Conservation (phyloP, 140 eudicot species). For the Bidens hawaiensis region DNA sequence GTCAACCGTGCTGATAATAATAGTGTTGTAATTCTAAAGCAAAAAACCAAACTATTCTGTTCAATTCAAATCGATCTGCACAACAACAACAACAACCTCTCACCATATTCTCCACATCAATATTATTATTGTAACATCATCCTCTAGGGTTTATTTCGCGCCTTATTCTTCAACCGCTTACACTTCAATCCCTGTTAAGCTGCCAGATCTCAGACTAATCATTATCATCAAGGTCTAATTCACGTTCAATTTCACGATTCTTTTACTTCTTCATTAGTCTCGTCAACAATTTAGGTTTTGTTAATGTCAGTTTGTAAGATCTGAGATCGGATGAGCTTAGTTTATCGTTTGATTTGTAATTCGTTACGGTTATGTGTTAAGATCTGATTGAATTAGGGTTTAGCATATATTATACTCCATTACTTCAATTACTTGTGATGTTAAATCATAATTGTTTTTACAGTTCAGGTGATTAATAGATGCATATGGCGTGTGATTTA, state of each 20-base stretch:
- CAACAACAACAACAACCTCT: constrained; percentile 22
- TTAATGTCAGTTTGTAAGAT: constrained; percentile 17
- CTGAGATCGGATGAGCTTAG: constrained; percentile 28
- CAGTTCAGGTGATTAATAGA: neutral
- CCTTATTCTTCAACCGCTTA: constrained; percentile 19
- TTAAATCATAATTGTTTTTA: neutral
- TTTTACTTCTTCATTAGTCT: too few species aligned
- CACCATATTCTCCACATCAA: constrained; percentile 46
- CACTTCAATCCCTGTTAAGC: constrained; percentile 18
- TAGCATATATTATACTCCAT: neutral
- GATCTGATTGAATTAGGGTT: constrained; percentile 28
- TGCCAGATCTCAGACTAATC: constrained; percentile 24
- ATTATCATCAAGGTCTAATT: too few species aligned
- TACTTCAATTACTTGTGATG: neutral
- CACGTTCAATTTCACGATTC: too few species aligned
- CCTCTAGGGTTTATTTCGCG: constrained; percentile 27
- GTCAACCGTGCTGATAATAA: constrained; percentile 19
- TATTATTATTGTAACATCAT: neutral
- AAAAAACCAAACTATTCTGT: constrained; percentile 3
- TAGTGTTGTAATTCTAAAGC: constrained; percentile 32
- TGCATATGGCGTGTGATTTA: neutral
- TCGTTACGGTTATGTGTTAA: neutral
- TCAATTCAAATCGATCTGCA: constrained; percentile 10
- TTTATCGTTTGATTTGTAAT: neutral
- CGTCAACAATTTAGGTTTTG: too few species aligned